Base-by-base conservation (phyloP, 192 early-diverging fungal species). In the Backusella luteola region DNA sequence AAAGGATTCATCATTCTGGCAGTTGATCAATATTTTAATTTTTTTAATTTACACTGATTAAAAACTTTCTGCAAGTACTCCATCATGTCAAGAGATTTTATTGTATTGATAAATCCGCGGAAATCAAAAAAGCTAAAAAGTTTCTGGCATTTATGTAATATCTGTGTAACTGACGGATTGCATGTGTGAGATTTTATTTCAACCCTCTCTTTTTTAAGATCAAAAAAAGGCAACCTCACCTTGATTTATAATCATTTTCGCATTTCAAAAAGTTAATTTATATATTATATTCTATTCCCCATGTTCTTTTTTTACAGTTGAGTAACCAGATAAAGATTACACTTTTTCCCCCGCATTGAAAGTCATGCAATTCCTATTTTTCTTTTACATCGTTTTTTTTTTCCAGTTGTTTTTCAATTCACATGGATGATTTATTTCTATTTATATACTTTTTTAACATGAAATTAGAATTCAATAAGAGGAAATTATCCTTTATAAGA, bases 401-500 rank as follows among this genome's bases (percentile, higher is more conserved):
- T 32, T 32, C 7, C 21, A 21, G 19, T 53, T 52, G 4, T 52
- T n/a, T 49, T 49, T 49, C n/a, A 21, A 59, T 26, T 59, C 53
- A 26, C 53, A 59, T 59, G 23, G 26, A 59, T 59, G 19, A 26
- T 53, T 53, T 59, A 26, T 59, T 59, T 23, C 53, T 59, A 59
- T 59, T 59, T 59, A 26, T 59, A 59, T 59, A 23, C 53, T 26
- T 59, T 59, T 59, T 59, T 2, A 12, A 12, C 52, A 56, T 63
- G 21, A 63, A 63, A 63, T 63, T 63, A 29, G 56, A 29, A 26
- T 26, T 11, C 56, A 63, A 49, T 63, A 63, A 63, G 56, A 63
- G 56, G 29, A 63, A 63, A 63, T 63, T 63, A 26, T 29, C 56
- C 56, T 63, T 63, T 63, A 63, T 63, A 29, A 63, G 56, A 26